Percentiles rank a stretch among this genome's conserved stretches.
Evolutionary conservation across 352 stramenopile genomes (phyloP).

Genomic region (Pythium myriotylum): DNA sequence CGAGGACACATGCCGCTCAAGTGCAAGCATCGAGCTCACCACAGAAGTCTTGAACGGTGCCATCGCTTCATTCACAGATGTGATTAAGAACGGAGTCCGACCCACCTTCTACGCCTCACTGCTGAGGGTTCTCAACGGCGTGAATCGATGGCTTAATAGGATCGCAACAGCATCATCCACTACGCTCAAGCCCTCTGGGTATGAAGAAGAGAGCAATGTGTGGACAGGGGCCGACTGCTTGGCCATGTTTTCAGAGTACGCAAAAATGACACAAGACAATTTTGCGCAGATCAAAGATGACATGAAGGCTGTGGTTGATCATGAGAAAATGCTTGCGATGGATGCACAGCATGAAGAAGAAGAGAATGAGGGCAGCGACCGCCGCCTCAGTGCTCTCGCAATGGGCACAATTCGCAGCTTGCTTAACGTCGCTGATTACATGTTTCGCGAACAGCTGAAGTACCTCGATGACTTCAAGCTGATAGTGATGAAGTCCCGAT

Average conservation of each 20-base stretch:
- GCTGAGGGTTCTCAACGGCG: slow-evolving; percentile 68
- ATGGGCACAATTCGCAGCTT: slow-evolving; percentile 62
- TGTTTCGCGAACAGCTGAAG: slow-evolving; percentile 79
- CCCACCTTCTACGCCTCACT: slow-evolving; percentile 44
- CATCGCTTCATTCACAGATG: slow-evolving; percentile 60
- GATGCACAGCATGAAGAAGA: slow-evolving; percentile 3
- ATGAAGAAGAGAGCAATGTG: slow-evolving; percentile 75
- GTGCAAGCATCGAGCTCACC: slow-evolving; percentile 76
- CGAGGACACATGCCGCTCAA: slow-evolving; percentile 82
- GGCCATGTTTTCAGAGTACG: slow-evolving; percentile 75
- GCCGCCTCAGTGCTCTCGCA: slow-evolving; percentile 47
- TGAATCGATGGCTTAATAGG: slow-evolving; percentile 58
- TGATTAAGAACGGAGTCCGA: slow-evolving; percentile 66
- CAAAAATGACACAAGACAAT: slow-evolving; percentile 49
- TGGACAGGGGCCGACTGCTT: slow-evolving; percentile 65
- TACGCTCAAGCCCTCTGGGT: slow-evolving; percentile 49
- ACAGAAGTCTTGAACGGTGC: slow-evolving; percentile 46
- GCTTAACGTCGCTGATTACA: slow-evolving; percentile 76
- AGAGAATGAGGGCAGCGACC: slow-evolving; percentile 22
- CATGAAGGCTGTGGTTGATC: slow-evolving; percentile 49
- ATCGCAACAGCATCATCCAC: slow-evolving; percentile 46
- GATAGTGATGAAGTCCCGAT: slow-evolving; percentile 48
- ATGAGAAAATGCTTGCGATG: slow-evolving; percentile 51
- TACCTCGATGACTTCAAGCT: slow-evolving; percentile 86
- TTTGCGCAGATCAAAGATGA: slow-evolving; percentile 44